These are phyloP conservation scores for Chernovozyma aurita DNA, from an alignment of 1,139 yeast genomes.

Conservation along the genomic window DNA sequence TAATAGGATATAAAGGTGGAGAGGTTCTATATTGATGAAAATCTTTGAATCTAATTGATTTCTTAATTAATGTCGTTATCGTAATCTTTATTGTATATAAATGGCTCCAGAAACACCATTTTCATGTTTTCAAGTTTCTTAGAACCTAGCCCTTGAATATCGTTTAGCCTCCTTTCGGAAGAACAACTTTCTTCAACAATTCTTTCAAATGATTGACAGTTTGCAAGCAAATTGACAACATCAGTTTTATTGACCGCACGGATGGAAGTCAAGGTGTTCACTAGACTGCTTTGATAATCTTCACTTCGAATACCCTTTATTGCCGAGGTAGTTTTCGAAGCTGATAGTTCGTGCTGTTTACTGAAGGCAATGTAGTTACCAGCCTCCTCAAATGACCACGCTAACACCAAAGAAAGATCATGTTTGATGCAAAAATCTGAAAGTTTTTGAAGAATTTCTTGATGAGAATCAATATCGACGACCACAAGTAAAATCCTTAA, in stretches of 20 bases:
- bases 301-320: slow-evolving; percentile 42
- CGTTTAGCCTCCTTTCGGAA: slow-evolving; percentile 24
- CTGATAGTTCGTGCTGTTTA: slow-evolving; percentile 42
- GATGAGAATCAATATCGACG: slow-evolving; percentile 75
- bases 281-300: slow-evolving; percentile 47
- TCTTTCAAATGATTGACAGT: slow-evolving; percentile 47
- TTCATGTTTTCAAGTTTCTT: slow-evolving; percentile 44
- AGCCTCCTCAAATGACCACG: slow-evolving; percentile 86
- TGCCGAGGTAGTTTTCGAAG: slow-evolving; percentile 17
- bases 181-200: slow-evolving; percentile 33
- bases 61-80: no score
- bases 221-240: slow-evolving; percentile 49
- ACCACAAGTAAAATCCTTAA: slow-evolving; percentile 65
- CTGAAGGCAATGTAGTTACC: slow-evolving; percentile 64
- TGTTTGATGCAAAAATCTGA: slow-evolving; percentile 68
- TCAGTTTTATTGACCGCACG: slow-evolving; percentile 58
- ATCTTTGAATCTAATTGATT: no score
- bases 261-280: slow-evolving; percentile 48
- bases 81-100: slow-evolving; percentile 39
- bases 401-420: slow-evolving; percentile 65
- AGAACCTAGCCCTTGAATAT: slow-evolving; percentile 54
- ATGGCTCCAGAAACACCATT: slow-evolving; percentile 49
- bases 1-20: no score
- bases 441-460: slow-evolving; percentile 62
- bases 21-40: no score